Evolutionary conservation across 2,329 filamentous ascomycete genomes (phyloP), one percentile per base, ranked within the genome.

Genomic region (Nannizziopsis arthrosporioides): DNA sequence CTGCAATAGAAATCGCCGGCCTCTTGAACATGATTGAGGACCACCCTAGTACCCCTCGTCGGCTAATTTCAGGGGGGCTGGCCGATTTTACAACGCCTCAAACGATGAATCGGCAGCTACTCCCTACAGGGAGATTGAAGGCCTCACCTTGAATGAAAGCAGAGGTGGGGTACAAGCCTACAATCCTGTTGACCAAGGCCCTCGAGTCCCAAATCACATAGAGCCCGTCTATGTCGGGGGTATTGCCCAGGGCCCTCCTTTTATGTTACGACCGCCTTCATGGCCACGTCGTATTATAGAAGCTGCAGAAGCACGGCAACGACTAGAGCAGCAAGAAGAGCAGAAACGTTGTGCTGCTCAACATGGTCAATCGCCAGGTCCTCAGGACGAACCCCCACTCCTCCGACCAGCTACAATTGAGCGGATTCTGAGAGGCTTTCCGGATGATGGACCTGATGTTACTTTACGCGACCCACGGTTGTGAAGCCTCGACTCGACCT

Each of bases 1-100:
- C 43, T 4, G 35, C 49, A 10, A 44, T 57, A 17, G 37, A 47
- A 17, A 32, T 44, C 7, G 39, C 53, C 15, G 51, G 54, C 31
- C 48, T 54, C 11, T 32, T 9, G n/a, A 41, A 22, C 11, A 3
- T 6, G 14, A 22, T 14, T n/a, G 31, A 31, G 1, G 42, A 44
- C 8, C 14, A 40, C 19, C 15, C 31, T 5, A 22, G 14, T 5
- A 22, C 44, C n/a, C 5, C 35, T 15, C 41, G 40, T 11, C 32
- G 19, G 11, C 47, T 17, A 5, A 32, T 44, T 18, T 19, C 40
- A 12, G 42, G 47, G 8, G 41, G 19, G 40, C 9, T 11, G 15
- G 41, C 34, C 47, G 41, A 14, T 49, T 19, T 34, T 44, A 49
- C 22, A 17, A 30, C 2, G 12, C 34, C 27, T 14, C 41, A 12